phyloP scores from a whole-genome alignment of 306 rosid genomes.

The Medicago truncatula region MtrunA17r5.0-ANR NC_053046.1:17110501-17111000 shows the following conservation, averaged over 20 bases:
- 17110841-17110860: background rate
- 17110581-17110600: background rate
- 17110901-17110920: conserved; percentile 76
- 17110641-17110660: conserved; percentile 76
- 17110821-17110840: background rate
- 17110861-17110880: conserved; percentile 58
- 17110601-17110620: background rate
- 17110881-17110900: conserved; percentile 85
- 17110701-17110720: conserved; percentile 70
- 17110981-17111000: background rate
- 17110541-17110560: conserved; percentile 31
- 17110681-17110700: conserved; percentile 89
- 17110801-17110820: background rate
- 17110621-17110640: conserved; percentile 76
- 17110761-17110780: background rate
- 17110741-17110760: background rate
- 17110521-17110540: conserved; percentile 86
- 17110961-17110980: conserved; percentile 17
- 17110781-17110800: conserved; percentile 25
- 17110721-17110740: conserved; percentile 1
- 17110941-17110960: conserved; percentile 3
- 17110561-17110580: background rate
- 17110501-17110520: too few relatives aligned
- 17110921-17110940: conserved; percentile 28
- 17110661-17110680: conserved; percentile 75